Evolutionary conservation across 345 rosid species (phyloP).

Genomic region (Raphanus raphanistrum): DNA sequence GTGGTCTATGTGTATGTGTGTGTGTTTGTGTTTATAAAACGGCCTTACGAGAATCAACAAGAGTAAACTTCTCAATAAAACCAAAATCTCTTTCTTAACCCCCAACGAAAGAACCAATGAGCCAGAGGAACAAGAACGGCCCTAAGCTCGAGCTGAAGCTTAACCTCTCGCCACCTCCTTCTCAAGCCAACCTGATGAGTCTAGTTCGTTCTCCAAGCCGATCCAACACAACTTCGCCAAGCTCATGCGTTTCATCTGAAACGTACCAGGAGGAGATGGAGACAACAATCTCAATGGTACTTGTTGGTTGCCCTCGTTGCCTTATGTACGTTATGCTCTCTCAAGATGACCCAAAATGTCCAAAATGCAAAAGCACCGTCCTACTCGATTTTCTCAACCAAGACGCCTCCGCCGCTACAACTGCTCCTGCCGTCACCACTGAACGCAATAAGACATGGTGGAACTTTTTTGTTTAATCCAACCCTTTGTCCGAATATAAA

Average conservation of each 20-base stretch:
- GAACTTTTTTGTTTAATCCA: constrained; percentile 26
- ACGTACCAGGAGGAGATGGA: constrained; percentile 51
- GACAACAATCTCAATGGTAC: constrained; percentile 70
- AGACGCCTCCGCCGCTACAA: constrained; percentile 15
- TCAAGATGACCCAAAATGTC: constrained; percentile 76
- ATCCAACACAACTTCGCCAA: constrained; percentile 75
- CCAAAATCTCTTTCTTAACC: constrained; percentile 21
- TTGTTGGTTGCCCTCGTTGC: constrained; percentile 89
- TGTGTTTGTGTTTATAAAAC: constrained; percentile 40
- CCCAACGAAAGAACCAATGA: constrained; percentile 46
- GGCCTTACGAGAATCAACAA: constrained; percentile 42
- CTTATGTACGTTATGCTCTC: constrained; percentile 90
- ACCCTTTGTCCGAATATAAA: not conserved
- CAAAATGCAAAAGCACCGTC: constrained; percentile 87
- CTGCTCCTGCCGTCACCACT: not conserved
- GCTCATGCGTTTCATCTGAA: constrained; percentile 91
- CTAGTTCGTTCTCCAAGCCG: constrained; percentile 56
- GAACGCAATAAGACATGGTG: constrained; percentile 12
- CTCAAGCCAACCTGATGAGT: constrained; percentile 38
- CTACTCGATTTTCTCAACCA: constrained; percentile 67
- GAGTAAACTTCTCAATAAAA: constrained; percentile 18
- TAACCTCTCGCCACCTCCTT: constrained; percentile 78
- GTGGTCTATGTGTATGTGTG: not conserved
- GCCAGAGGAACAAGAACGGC: constrained; percentile 45
- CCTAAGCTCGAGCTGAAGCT: constrained; percentile 87